Evolutionary conservation across 306 rosid species (phyloP).

Genomic region (Clitoria ternatea): DNA sequence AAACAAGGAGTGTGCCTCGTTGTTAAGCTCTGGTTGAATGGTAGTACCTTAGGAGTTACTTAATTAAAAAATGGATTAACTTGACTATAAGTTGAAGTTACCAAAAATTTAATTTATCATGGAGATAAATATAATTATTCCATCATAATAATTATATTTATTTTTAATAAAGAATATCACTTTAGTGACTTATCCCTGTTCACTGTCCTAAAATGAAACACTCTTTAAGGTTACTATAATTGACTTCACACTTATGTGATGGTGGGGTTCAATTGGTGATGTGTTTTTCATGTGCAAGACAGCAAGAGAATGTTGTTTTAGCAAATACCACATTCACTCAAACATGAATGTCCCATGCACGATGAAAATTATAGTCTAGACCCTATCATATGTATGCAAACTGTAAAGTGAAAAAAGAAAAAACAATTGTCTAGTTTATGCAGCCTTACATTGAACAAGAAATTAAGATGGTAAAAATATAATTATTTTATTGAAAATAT

Average conservation of each 20-base stretch:
- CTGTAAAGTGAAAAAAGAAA: not conserved
- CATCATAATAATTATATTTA: no score
- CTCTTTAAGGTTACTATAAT: not conserved
- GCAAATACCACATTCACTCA: not conserved
- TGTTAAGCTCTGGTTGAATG: no score
- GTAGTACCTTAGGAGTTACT: no score
- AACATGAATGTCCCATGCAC: not conserved
- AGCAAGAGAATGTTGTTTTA: conserved; percentile 9
- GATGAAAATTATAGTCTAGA: not conserved
- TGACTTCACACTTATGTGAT: not conserved
- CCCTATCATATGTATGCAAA: not conserved
- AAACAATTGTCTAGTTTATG: not conserved
- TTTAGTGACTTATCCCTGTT: no score
- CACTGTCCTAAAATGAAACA: not conserved
- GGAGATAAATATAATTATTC: no score
- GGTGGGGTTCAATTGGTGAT: conserved; percentile 6
- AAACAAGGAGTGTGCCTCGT: not conserved
- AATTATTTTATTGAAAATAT: no score
- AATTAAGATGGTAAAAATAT: no score
- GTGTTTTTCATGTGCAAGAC: conserved; percentile 10
- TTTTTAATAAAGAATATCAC: no score
- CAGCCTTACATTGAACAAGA: no score
- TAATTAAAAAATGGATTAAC: no score
- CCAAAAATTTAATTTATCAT: no score
- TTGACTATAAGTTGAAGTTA: no score